Base-by-base conservation (phyloP, 192 early-diverging fungal genomes). In the Dissophora globulifera region DNA sequence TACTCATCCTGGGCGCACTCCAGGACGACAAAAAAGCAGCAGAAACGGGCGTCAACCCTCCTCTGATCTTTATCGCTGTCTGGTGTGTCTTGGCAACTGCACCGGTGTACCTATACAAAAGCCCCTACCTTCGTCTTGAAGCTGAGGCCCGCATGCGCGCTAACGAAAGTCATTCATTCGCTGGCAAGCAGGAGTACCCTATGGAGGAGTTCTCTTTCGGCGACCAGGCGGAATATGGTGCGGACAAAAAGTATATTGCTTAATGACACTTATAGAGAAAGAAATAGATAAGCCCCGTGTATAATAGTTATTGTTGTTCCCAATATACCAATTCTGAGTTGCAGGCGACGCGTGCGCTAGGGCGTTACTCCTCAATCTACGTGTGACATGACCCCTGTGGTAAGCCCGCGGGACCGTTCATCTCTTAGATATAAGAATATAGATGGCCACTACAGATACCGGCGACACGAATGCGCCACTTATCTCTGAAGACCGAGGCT, bases 31-130 rank as follows among this genome's bases (percentile, higher is more conserved):
- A 46, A 10, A 50, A 58, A 60, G 27, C 60, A 7, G 30, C 15
- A 8, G 40, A 50, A 3, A 65, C 52, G 5, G 62, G 62, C 13
- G 40, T 75, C 43, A 75, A 49, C 56, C 62, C 70, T 48, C 62
- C 70, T 22, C 26, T 72, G 55, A 64, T 72, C 61, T 72, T 75
- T 45, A 75, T 75, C 20, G 70, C 62, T 12, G 70, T 30, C 26
- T 61, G 62, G 56, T 75, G 70, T 23, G 41, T 66, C 11, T 10
- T 75, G 29, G 62, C 62, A 17, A 66, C 70, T 0, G 32, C 58
- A 41, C 70, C 70, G 7, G 62, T 75, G 16, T 75, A 75, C 52
- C 52, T 66, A 4, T 76, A 67, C 52, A 76, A 76, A 47, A 59
- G 57, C 43, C 57, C 62, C 11, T 76, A 76, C 51, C 64, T 64